These are phyloP conservation scores for Eremothecium gossypii DNA, from an alignment of 1,139 yeast species.

Conservation along the genomic window DNA sequence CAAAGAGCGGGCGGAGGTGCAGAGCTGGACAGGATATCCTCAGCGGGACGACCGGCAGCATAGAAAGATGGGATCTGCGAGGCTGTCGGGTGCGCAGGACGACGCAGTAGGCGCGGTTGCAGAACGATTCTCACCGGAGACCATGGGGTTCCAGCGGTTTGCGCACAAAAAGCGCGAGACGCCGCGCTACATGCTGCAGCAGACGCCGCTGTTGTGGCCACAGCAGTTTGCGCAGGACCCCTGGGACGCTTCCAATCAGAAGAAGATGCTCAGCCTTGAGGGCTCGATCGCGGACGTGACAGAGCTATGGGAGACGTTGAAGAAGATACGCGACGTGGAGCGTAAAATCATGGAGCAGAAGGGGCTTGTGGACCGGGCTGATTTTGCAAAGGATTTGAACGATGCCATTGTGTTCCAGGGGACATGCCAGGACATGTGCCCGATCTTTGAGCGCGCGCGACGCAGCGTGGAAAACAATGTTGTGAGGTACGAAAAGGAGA, in stretches of 20 bases:
- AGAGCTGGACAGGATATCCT: not conserved
- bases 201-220: slow-evolving; percentile 29
- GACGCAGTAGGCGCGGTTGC: slow-evolving; percentile 4
- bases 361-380: slow-evolving; percentile 85
- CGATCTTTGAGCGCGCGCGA: slow-evolving; percentile 82
- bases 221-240: slow-evolving; percentile 30
- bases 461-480: slow-evolving; percentile 85
- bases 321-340: slow-evolving; percentile 67
- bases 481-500: slow-evolving; percentile 63
- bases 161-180: slow-evolving; percentile 20
- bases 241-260: slow-evolving; percentile 54
- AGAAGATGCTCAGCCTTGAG: slow-evolving; percentile 38
- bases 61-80: slow-evolving; percentile 11
- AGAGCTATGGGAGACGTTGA: slow-evolving; percentile 48
- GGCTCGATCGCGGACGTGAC: slow-evolving; percentile 35
- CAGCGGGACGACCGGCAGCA: not conserved
- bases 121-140: not conserved
- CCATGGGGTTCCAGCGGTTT: slow-evolving; percentile 14
- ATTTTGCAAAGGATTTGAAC: slow-evolving; percentile 65
- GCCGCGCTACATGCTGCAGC: slow-evolving; percentile 32
- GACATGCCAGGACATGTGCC: slow-evolving; percentile 90
- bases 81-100: slow-evolving; percentile 5
- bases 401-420: slow-evolving; percentile 88
- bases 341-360: slow-evolving; percentile 69
- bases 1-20: not conserved